A percentile compares a stretch with the other conserved stretches of the same genome.
These are phyloP conservation scores for Neofusicoccum cordaticola DNA, from an alignment of 2,329 filamentous ascomycete species.

Conservation along the genomic window DNA sequence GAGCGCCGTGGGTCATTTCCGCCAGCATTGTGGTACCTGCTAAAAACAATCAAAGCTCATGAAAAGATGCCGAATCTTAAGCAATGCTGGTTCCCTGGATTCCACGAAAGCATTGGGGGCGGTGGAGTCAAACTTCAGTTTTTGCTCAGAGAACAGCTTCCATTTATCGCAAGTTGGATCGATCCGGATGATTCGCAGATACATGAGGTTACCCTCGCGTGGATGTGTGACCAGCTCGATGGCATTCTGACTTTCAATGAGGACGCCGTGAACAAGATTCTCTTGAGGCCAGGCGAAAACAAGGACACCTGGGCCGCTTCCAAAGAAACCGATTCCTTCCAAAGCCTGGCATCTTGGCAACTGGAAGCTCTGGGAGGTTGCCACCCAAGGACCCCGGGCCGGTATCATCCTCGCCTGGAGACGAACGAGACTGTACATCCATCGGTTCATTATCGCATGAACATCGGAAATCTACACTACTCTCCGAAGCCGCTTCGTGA, in stretches of 20 bases:
- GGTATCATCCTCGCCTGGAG: too few relatives aligned
- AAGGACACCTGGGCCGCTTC: too few relatives aligned
- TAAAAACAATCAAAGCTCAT: background rate
- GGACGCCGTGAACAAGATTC: background rate
- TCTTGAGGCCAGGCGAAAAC: background rate
- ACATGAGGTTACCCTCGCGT: conserved; percentile 39
- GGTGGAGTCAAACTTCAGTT: conserved; percentile 30
- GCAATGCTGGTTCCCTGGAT: conserved; percentile 58
- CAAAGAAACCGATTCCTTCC: too few relatives aligned
- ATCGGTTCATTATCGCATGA: too few relatives aligned
- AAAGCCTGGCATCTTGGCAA: too few relatives aligned
- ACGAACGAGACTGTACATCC: too few relatives aligned
- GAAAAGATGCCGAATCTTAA: conserved; percentile 32
- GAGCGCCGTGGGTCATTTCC: conserved; percentile 51
- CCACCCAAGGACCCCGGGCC: too few relatives aligned
- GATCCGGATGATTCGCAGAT: conserved; percentile 22
- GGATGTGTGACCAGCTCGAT: conserved; percentile 35
- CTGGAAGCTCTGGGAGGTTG: too few relatives aligned
- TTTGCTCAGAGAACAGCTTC: too few relatives aligned
- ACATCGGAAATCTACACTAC: too few relatives aligned
- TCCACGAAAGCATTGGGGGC: conserved; percentile 53
- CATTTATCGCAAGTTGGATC: too few relatives aligned
- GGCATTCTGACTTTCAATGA: background rate
- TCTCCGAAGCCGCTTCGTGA: too few relatives aligned
- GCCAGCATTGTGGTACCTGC: conserved; percentile 53